Conservation (phyloP, 371 early-diverging fungal species). For the Gilbertella persicaria region DNA sequence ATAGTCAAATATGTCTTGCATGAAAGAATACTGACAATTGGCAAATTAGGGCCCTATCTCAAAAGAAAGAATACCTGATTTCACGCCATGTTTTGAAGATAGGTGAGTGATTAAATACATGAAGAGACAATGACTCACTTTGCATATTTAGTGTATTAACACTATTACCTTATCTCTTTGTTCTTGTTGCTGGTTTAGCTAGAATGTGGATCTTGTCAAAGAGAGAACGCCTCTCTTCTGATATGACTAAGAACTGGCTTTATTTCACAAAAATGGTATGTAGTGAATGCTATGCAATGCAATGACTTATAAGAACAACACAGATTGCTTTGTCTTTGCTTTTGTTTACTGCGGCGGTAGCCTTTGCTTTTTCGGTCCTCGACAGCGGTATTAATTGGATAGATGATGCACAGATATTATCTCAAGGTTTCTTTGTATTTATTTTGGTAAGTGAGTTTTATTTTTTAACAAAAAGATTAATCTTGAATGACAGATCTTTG, state of each 20-base stretch:
- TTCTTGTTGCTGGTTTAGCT: slow-evolving; percentile 52
- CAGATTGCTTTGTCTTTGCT: slow-evolving; percentile 34
- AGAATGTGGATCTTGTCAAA: slow-evolving; percentile 49
- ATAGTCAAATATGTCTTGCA: no score
- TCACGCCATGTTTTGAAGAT: slow-evolving; percentile 79
- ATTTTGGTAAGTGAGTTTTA: slow-evolving; percentile 32
- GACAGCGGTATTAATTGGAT: slow-evolving; percentile 32
- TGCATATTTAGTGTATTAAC: slow-evolving; percentile 33
- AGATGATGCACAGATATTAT: slow-evolving; percentile 37
- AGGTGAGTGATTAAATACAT: slow-evolving; percentile 35
- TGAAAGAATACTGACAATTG: not conserved
- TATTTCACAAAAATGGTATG: slow-evolving; percentile 61
- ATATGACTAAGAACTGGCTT: slow-evolving; percentile 49
- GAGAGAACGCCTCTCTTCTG: slow-evolving; percentile 34
- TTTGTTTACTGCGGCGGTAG: slow-evolving; percentile 22
- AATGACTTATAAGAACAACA: not conserved
- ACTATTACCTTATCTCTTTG: slow-evolving; percentile 46
- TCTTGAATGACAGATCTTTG: slow-evolving; percentile 43
- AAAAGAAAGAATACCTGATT: slow-evolving; percentile 58
- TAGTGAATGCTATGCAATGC: not conserved
- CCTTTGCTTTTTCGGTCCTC: slow-evolving; percentile 14
- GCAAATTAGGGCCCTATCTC: slow-evolving; percentile 70
- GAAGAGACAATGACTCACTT: not conserved
- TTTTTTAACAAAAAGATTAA: not conserved
- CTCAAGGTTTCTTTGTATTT: slow-evolving; percentile 28